phyloP scores from a whole-genome alignment of 345 rosid species.

The Acer campestre region DNA sequence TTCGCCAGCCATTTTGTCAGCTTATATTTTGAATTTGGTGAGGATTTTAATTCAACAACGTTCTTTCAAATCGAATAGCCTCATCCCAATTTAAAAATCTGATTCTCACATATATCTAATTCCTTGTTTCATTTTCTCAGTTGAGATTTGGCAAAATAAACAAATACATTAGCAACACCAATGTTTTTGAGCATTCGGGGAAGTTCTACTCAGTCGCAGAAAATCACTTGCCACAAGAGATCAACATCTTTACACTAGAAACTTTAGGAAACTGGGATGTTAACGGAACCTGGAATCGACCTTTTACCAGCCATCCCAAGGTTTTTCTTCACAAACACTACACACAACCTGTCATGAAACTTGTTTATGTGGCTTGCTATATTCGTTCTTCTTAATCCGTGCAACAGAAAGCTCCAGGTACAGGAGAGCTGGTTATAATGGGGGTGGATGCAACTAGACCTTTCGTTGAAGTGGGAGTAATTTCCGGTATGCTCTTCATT shows the following conservation, averaged over 20 bases:
- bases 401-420: slow-evolving; percentile 36
- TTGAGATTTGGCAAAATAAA: slow-evolving; percentile 39
- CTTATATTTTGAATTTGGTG: slow-evolving; percentile 39
- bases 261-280: slow-evolving; percentile 41
- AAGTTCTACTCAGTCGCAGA: slow-evolving; percentile 38
- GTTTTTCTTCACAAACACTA: slow-evolving; percentile 11
- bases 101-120: not conserved
- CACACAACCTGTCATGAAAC: not conserved
- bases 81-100: not conserved
- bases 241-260: slow-evolving; percentile 32
- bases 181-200: slow-evolving; percentile 42
- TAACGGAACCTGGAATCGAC: slow-evolving; percentile 39
- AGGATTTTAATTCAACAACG: not conserved
- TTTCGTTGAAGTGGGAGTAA: slow-evolving; percentile 39
- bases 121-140: not conserved
- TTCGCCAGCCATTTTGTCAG: slow-evolving; percentile 42
- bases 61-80: not conserved
- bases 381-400: not conserved
- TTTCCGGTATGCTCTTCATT: slow-evolving; percentile 31
- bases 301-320: slow-evolving; percentile 55
- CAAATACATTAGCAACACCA: slow-evolving; percentile 43
- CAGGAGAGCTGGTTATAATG: slow-evolving; percentile 39
- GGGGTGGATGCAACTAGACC: slow-evolving; percentile 38
- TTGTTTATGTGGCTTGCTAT: not conserved
- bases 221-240: slow-evolving; percentile 45